Evolutionary conservation across 495 filamentous ascomycete species (phyloP), one percentile per base, ranked within the genome.

Genomic region (Parathielavia hyrcaniae): DNA sequence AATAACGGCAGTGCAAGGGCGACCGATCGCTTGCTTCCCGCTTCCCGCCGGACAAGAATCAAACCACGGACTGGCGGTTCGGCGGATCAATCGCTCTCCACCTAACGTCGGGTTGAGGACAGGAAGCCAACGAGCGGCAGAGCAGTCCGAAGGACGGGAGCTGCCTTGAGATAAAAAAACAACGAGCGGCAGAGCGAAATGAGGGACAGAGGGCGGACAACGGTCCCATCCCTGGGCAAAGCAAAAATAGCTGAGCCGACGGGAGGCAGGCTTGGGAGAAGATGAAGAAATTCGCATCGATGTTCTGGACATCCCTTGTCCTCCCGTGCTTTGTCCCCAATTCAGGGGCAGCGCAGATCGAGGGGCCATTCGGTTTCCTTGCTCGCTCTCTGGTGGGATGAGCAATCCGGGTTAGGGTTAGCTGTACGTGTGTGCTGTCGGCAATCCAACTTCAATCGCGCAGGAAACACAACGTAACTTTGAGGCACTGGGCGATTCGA

Each of bases 1-100:
- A 61, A 58, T 55, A 61, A 61, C 57, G 55, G 50, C 61, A 57
- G 41, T 40, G 38, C 55, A 45, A 26, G 23, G 44, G 26, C 41
- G 41, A 56, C 20, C 47, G 53, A 51, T 45, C 49, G 20, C 22
- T 50, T 30, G 47, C 47, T 47, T 51, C 52, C 38, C 47, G 50
- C 53, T 61, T 53, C 48, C 23, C 20, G 46, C 46, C 16, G 30
- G 19, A 44, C 56, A 44, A 50, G n/a, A 57, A 53, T 41, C 40
- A 57, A 54, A 54, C 57, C 47, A 54, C 23, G 26, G 17, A 41
- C 57, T 43, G 53, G 53, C 36, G 57, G 16, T 48, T 26, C 45
- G 19, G 23, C 23, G 43, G 11, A 45, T 20, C 10, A 22, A 20
- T 17, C 9, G 34, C n/a, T n/a, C n/a, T n/a, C 34, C 43, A 13